These are phyloP conservation scores for Fusarium circinatum DNA, from an alignment of 2,329 filamentous ascomycete species.

Conservation along the genomic window DNA sequence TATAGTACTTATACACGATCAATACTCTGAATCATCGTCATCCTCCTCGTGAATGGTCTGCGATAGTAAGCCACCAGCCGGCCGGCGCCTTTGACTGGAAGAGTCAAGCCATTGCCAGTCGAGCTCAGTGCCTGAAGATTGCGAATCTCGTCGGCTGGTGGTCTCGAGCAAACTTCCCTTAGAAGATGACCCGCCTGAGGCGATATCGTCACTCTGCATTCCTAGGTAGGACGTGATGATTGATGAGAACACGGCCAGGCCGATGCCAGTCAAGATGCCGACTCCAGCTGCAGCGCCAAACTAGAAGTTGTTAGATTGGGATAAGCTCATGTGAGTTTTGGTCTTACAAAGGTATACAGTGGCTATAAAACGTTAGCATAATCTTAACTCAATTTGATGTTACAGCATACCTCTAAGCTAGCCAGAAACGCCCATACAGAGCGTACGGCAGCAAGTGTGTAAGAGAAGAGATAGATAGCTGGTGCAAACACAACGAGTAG, in stretches of 20 bases:
- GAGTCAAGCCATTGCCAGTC: slow-evolving; percentile 54
- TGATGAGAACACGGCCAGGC: slow-evolving; percentile 67
- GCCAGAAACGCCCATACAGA: slow-evolving; percentile 43
- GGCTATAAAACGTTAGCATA: slow-evolving; percentile 45
- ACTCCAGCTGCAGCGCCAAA: slow-evolving; percentile 74
- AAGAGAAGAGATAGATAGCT: slow-evolving; percentile 48
- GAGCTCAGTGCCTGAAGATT: slow-evolving; percentile 48
- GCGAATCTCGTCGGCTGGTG: slow-evolving; percentile 27
- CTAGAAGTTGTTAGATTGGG: slow-evolving; percentile 39
- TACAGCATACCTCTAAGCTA: slow-evolving; percentile 50
- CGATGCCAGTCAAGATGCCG: slow-evolving; percentile 70
- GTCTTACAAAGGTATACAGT: slow-evolving; percentile 56
- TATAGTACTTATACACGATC: not conserved
- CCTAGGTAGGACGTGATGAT: slow-evolving; percentile 63
- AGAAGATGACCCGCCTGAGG: slow-evolving; percentile 8
- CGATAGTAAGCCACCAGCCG: slow-evolving; percentile 63
- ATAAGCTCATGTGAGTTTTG: accelerated
- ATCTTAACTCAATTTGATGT: not conserved
- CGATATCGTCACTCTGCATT: slow-evolving; percentile 48
- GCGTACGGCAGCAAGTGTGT: slow-evolving; percentile 36
- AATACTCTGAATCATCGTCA: slow-evolving; percentile 67
- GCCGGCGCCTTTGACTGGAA: slow-evolving; percentile 51
- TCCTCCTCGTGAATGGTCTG: slow-evolving; percentile 80
- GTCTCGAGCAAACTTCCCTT: slow-evolving; percentile 29
- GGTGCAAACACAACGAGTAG: slow-evolving; percentile 52